phyloP scores from a whole-genome alignment of 805 yeast genomes.

The Barnettozyma wickerhamii region DNA sequence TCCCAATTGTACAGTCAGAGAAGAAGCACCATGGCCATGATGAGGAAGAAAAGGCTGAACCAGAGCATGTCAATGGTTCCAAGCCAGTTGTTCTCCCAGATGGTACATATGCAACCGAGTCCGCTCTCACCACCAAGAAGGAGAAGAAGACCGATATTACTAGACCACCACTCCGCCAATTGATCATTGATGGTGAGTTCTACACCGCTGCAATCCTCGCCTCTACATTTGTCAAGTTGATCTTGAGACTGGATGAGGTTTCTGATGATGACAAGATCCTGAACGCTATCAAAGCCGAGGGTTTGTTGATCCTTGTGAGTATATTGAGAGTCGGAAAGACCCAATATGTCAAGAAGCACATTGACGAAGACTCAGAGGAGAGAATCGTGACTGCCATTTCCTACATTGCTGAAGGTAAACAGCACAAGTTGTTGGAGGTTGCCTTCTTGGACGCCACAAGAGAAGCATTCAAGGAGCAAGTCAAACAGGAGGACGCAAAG shows the following conservation, averaged over 20 bases:
- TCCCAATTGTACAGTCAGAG: constrained; percentile 82
- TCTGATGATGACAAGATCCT: constrained; percentile 50
- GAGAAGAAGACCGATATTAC: constrained; percentile 31
- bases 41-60: constrained; percentile 29
- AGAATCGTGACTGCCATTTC: constrained; percentile 85
- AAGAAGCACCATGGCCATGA: constrained; percentile 37
- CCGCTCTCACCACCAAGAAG: constrained; percentile 58
- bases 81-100: constrained; percentile 94
- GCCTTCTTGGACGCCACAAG: constrained; percentile 88
- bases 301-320: constrained; percentile 87
- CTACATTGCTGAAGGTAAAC: constrained; percentile 65
- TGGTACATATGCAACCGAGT: constrained; percentile 97
- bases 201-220: constrained; percentile 87
- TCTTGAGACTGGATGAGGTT: constrained; percentile 64
- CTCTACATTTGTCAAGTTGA: constrained; percentile 83
- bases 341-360: constrained; percentile 59
- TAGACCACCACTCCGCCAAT: constrained; percentile 76
- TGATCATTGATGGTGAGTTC: constrained; percentile 82
- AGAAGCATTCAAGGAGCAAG: constrained; percentile 73
- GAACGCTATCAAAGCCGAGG: constrained; percentile 92
- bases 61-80: constrained; percentile 31
- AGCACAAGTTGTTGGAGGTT: constrained; percentile 41
- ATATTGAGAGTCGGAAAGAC: constrained; percentile 85
- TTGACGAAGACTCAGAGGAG: constrained; percentile 97
- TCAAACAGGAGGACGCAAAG: constrained; percentile 54